These are phyloP conservation scores for Xylaria hypoxylon DNA, from an alignment of 2,329 filamentous ascomycete genomes.

Conservation along the genomic window DNA sequence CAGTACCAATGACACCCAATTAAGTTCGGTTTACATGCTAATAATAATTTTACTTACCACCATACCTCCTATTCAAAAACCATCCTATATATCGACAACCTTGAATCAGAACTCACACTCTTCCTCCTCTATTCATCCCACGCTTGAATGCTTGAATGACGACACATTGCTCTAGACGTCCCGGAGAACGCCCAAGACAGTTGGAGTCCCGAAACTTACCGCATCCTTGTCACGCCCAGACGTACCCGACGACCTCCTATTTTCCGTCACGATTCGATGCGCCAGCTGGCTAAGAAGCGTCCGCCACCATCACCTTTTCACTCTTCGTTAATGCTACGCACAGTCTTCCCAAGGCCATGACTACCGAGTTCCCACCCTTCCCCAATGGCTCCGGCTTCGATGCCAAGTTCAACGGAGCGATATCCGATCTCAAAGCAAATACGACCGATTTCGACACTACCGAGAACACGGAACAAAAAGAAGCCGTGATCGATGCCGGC, in stretches of 20 bases:
- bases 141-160: constrained; percentile 11
- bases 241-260: constrained; percentile 9
- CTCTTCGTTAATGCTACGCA: constrained; percentile 36
- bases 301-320: constrained; percentile 15
- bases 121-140: neutral
- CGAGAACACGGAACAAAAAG: constrained; percentile 39
- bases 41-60: constrained; percentile 1
- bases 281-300: constrained; percentile 30
- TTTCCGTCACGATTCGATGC: constrained; percentile 36
- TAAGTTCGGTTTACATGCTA: constrained; percentile 10
- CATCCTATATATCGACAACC: constrained; percentile 9
- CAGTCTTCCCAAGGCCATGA: constrained; percentile 48
- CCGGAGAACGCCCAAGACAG: constrained; percentile 1
- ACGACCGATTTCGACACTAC: constrained; percentile 16
- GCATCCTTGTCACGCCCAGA: constrained; percentile 5
- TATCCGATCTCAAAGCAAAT: constrained; percentile 19
- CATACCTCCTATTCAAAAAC: constrained; percentile 3
- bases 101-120: neutral
- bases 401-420: constrained; percentile 38
- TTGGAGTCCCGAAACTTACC: constrained; percentile 6
- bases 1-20: constrained; percentile 13
- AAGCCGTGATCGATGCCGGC: constrained; percentile 73
- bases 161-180: constrained; percentile 1
- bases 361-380: constrained; percentile 47
- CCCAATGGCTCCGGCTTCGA: constrained; percentile 50